Percentiles rank a stretch among this genome's conserved stretches.
These are phyloP conservation scores for Lactarius akahatsu DNA, from an alignment of 768 basidiomycete genomes.

Conservation along the genomic window DNA sequence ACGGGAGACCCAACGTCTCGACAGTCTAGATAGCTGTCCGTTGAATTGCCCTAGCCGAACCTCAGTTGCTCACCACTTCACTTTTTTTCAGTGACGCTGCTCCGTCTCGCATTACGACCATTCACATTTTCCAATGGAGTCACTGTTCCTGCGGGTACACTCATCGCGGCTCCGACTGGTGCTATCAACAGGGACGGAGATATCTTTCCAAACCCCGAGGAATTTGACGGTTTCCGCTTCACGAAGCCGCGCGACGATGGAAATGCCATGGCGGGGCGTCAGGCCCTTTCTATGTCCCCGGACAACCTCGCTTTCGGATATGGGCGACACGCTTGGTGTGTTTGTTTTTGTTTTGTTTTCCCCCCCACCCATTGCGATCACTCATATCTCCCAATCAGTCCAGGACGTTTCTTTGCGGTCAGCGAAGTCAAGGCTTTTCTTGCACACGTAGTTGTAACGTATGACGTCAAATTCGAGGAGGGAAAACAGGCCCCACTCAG, in stretches of 20 bases:
- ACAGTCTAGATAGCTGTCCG: constrained; percentile 15
- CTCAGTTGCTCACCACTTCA: neutral
- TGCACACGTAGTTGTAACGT: constrained; percentile 31
- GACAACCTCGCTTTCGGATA: constrained; percentile 37
- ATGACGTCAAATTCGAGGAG: constrained; percentile 32
- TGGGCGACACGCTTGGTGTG: constrained; percentile 36
- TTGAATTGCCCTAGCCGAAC: neutral
- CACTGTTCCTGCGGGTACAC: constrained; percentile 41
- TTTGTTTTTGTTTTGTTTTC: neutral
- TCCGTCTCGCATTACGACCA: constrained; percentile 32
- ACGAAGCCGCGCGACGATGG: constrained; percentile 33
- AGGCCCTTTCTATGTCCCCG: constrained; percentile 32
- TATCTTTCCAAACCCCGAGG: constrained; percentile 42
- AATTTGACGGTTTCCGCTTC: constrained; percentile 46
- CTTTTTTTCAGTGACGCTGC: constrained; percentile 23
- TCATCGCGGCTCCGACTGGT: constrained; percentile 36
- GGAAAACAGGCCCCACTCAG: constrained; percentile 20
- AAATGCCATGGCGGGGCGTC: constrained; percentile 27
- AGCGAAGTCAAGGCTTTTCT: constrained; percentile 31
- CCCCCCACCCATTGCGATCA: neutral
- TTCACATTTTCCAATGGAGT: constrained; percentile 39
- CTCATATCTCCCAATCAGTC: constrained; percentile 22
- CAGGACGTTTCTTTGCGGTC: constrained; percentile 34
- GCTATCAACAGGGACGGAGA: constrained; percentile 43
- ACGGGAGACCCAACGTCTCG: constrained; percentile 30